A percentile compares a stretch with the other conserved stretches of the same genome.
Evolutionary conservation across 257 asterid genomes (phyloP).

Genomic region (Vinca minor): DNA sequence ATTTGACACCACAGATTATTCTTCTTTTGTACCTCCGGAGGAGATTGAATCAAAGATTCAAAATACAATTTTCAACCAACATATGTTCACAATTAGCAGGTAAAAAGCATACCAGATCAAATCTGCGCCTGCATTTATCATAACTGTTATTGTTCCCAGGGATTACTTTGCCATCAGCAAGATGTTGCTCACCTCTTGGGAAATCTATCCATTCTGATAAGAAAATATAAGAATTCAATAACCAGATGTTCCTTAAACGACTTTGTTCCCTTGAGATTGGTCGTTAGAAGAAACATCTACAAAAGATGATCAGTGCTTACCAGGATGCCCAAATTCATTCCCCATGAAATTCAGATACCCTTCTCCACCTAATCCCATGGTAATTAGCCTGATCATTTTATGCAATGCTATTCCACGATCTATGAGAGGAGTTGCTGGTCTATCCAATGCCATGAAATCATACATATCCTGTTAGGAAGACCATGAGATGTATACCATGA

Average conservation of each 20-base stretch:
- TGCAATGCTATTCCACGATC: constrained; percentile 99
- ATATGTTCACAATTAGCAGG: neutral
- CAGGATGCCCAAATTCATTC: constrained; percentile 99
- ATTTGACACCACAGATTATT: too few relatives aligned
- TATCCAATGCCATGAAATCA: constrained; percentile 94
- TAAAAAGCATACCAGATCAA: constrained; percentile 65
- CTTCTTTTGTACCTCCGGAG: too few relatives aligned
- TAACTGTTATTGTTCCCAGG: constrained; percentile 73
- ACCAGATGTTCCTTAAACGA: neutral
- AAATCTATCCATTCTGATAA: constrained; percentile 96
- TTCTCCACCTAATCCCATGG: constrained; percentile 99
- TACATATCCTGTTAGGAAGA: constrained; percentile 76
- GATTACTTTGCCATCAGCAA: constrained; percentile 60
- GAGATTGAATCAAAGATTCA: too few relatives aligned
- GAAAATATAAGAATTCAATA: constrained; percentile 8
- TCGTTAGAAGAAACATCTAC: neutral
- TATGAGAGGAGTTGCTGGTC: constrained; percentile 78
- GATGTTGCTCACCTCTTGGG: constrained; percentile 80
- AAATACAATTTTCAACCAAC: neutral
- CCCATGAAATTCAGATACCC: constrained; percentile 99
- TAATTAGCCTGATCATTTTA: constrained; percentile 94
- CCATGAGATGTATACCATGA: neutral
- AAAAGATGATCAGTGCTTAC: constrained; percentile 28
- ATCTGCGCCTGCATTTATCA: constrained; percentile 95
- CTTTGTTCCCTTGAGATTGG: constrained; percentile 15